Percentiles rank a stretch among this genome's conserved stretches.
These are phyloP conservation scores for Aspergillus saccharolyticus DNA, from an alignment of 495 filamentous ascomycete species.

Conservation along the genomic window DNA sequence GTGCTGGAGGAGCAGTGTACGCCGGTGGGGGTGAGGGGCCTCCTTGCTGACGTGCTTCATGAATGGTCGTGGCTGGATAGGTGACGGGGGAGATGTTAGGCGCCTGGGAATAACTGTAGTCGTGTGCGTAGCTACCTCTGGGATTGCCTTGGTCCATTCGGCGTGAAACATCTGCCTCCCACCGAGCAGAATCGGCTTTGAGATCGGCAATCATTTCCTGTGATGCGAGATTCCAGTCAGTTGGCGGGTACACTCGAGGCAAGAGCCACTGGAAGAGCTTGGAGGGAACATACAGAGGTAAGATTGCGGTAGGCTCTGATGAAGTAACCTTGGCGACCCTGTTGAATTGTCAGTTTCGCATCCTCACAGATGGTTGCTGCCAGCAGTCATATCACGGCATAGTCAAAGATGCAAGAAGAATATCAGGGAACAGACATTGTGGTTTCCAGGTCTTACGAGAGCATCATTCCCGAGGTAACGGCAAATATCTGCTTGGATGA, in stretches of 20 bases:
- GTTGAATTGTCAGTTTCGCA: slow-evolving; percentile 33
- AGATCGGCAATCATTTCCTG: slow-evolving; percentile 88
- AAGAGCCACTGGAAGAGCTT: not conserved
- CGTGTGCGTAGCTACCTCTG: slow-evolving; percentile 44
- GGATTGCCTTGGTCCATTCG: slow-evolving; percentile 44
- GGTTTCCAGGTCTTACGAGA: slow-evolving; percentile 75
- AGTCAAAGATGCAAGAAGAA: slow-evolving; percentile 10
- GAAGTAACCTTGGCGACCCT: slow-evolving; percentile 72
- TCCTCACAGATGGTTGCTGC: not conserved
- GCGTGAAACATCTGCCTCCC: slow-evolving; percentile 65
- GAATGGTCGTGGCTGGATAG: slow-evolving; percentile 32
- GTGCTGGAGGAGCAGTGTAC: slow-evolving; percentile 31
- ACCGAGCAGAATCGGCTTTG: slow-evolving; percentile 74
- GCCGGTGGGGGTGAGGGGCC: slow-evolving; percentile 38
- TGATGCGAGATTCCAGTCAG: slow-evolving; percentile 36
- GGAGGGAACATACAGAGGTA: slow-evolving; percentile 56
- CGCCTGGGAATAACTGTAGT: slow-evolving; percentile 35
- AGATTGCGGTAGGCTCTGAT: slow-evolving; percentile 85
- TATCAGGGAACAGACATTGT: slow-evolving; percentile 58
- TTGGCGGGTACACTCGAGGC: slow-evolving; percentile 5
- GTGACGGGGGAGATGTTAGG: slow-evolving; percentile 35
- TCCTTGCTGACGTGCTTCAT: slow-evolving; percentile 36
- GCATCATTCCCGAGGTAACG: slow-evolving; percentile 91
- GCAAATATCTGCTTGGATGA: slow-evolving; percentile 93
- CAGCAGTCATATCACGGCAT: not conserved